Percentiles rank a stretch among this genome's conserved stretches.
Evolutionary conservation across 192 early-diverging fungal genomes (phyloP).

Genomic region (Fimicolochytrium jonesii): DNA sequence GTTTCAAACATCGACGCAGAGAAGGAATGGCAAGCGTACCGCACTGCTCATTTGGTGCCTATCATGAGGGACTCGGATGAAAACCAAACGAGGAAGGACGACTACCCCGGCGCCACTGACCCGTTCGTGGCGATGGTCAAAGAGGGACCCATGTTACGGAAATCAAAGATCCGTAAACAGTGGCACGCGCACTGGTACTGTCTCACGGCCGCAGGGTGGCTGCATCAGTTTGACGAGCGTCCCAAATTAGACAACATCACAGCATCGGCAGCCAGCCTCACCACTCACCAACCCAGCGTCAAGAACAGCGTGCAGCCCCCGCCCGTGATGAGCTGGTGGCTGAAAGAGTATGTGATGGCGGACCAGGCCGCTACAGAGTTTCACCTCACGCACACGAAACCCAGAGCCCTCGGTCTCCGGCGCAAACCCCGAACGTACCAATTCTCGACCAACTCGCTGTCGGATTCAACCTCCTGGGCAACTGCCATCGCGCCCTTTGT

Average conservation of each 20-base stretch:
- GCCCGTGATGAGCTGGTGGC: neutral
- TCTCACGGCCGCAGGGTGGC: neutral
- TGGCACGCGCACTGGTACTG: constrained; percentile 2
- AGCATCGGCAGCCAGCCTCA: neutral
- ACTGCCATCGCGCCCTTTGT: neutral
- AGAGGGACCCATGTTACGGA: neutral
- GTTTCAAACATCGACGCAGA: neutral
- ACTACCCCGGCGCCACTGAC: neutral
- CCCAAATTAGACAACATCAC: neutral
- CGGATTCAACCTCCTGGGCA: neutral
- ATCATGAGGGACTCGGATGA: neutral
- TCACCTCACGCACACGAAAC: neutral
- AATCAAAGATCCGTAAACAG: neutral
- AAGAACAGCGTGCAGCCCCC: neutral
- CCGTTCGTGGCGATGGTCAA: neutral
- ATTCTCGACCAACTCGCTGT: constrained; percentile 3
- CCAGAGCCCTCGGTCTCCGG: neutral
- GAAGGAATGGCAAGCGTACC: neutral
- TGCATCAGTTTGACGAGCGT: constrained; percentile 8
- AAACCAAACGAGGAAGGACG: neutral
- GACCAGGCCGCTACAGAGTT: constrained; percentile 2
- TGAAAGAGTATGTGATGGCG: neutral
- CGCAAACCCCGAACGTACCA: neutral
- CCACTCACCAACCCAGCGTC: neutral
- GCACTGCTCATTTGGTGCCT: neutral